Evolutionary conservation across 164 flowering plant genomes (phyloP), one percentile per base, ranked within the genome.

Genomic region (Liriodendron chinense): DNA sequence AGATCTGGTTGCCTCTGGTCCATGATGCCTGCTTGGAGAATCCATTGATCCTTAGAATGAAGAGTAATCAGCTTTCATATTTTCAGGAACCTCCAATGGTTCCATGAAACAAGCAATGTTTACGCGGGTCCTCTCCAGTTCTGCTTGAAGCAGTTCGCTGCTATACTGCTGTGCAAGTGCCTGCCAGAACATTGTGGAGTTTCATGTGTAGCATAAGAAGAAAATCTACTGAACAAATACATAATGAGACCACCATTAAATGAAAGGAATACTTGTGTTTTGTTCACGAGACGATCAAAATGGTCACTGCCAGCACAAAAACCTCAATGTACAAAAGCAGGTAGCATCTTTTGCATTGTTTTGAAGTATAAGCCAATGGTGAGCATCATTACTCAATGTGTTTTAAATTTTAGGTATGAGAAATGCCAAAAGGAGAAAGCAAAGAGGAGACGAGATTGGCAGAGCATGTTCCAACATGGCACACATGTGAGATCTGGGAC

Each of bases 101-200:
- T 95, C 98, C 63, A 78, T 88, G 82, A 94, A 96, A 81, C 99
- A 96, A 69, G 98, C 92, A 1, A 97, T 88, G 78, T 96, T 96
- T 34, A 96, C 80, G 7, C 94, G 92, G 26, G 99, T 96, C 81
- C 97, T 87, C 83, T 94, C 97, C 1, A 94, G 93, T 80, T 94
- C 99, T 24, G 84, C 68, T 78, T 91, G 93, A 70, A 96, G 98
- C 70, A 94, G 84, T 70, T 96, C 99, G 1, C 93, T 76, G 77
- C 94, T 87, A 74, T 76, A 94, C 80, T 94, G 98, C 85, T 94
- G 97, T 7, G 97, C 95, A 65, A 92, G 94, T 68, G 97, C 97
- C 99, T 94, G 86, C 43, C 69, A 23, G 22, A 75, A 7, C 65
- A 72, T 34, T 12, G 8, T 14, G 12, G 47, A 26, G 28, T 8